Evolutionary conservation across 2,329 filamentous ascomycete genomes (phyloP).

Genomic region (Scedosporium dehoogii): DNA sequence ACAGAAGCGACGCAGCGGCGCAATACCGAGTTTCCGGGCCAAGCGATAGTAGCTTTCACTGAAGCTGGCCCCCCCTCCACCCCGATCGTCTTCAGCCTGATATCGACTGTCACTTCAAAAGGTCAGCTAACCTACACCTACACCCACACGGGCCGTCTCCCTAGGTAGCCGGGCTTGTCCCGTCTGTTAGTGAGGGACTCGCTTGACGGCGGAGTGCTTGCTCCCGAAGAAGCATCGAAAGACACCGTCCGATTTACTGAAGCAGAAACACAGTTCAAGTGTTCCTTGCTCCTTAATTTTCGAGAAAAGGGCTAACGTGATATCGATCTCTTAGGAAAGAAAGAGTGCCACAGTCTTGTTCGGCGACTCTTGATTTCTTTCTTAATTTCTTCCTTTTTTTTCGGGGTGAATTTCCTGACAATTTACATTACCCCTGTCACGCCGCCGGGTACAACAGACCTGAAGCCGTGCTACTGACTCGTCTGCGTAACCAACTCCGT

Average conservation of each 20-base stretch:
- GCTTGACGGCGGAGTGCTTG: background rate
- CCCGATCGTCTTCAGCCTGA: slow-evolving; percentile 4
- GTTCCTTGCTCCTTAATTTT: too few species aligned
- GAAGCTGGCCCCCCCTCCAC: background rate
- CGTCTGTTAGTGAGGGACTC: slow-evolving; percentile 2
- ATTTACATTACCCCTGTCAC: too few species aligned
- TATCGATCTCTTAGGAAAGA: too few species aligned
- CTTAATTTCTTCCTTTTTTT: too few species aligned
- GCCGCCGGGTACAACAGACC: too few species aligned
- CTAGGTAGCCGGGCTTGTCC: background rate
- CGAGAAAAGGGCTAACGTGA: too few species aligned
- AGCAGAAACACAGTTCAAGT: background rate
- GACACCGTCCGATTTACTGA: background rate
- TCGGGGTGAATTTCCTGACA: too few species aligned
- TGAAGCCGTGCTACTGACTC: too few species aligned
- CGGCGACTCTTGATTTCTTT: too few species aligned
- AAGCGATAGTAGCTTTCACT: background rate
- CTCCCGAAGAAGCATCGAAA: background rate
- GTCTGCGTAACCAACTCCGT: background rate
- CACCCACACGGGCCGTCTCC: background rate
- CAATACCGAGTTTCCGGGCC: background rate
- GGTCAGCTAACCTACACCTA: background rate
- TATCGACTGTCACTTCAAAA: slow-evolving; percentile 1
- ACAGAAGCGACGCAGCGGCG: background rate
- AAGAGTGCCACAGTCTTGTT: too few species aligned